Evolutionary conservation across 352 stramenopile genomes (phyloP).

Genomic region (Phytophthora sp.): DNA sequence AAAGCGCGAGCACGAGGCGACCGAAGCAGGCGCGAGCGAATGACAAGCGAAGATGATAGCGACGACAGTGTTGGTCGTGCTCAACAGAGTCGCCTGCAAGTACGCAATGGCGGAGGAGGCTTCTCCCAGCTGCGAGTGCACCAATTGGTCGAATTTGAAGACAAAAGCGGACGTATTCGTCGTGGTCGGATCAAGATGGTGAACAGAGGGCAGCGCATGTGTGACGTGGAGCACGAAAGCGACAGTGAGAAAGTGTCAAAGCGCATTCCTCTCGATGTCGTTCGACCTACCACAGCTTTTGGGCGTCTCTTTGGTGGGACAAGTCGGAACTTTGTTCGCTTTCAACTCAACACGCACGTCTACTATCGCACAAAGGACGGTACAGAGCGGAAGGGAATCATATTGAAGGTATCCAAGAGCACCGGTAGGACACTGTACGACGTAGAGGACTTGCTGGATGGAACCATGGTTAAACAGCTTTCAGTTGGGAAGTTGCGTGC

Average conservation of each 20-base stretch:
- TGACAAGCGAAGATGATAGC: constrained; percentile 46
- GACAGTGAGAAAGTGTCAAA: constrained; percentile 56
- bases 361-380: constrained; percentile 61
- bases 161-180: constrained; percentile 48
- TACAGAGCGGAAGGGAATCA: constrained; percentile 55
- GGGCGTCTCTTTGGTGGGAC: constrained; percentile 40
- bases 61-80: constrained; percentile 7
- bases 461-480: constrained; percentile 48
- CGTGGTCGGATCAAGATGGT: constrained; percentile 55
- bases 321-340: constrained; percentile 27
- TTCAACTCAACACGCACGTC: constrained; percentile 56
- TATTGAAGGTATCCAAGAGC: constrained; percentile 56
- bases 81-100: constrained; percentile 15
- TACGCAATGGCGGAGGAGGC: background rate
- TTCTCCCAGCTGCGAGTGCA: constrained; percentile 48
- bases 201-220: constrained; percentile 48
- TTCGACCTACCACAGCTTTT: constrained; percentile 42
- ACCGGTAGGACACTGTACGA: constrained; percentile 46
- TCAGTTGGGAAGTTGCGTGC: constrained; percentile 46
- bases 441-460: constrained; percentile 62
- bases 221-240: constrained; percentile 71
- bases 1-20: constrained; percentile 42
- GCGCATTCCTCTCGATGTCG: constrained; percentile 41
- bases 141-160: constrained; percentile 64
- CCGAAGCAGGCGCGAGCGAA: constrained; percentile 38